These are phyloP conservation scores for Crithidia fasciculata DNA, from an alignment of 208 protist genomes.

Conservation along the genomic window DNA sequence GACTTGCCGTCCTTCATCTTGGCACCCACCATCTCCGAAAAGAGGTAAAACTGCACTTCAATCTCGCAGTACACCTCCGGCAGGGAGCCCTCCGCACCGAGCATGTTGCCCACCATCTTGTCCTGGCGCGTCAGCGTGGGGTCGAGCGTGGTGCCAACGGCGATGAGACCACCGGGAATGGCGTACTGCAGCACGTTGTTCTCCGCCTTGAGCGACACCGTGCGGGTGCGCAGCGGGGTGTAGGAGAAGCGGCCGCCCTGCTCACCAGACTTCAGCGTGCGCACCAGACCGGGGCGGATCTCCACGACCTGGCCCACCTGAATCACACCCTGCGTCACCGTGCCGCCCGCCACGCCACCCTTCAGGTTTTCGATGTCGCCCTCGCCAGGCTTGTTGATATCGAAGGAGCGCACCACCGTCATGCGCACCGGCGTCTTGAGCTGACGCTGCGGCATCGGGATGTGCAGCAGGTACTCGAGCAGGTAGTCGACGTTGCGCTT, in stretches of 20 bases:
- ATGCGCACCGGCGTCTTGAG: conserved; percentile 94
- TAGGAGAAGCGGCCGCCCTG: conserved; percentile 91
- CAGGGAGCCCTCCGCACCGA: conserved; percentile 87
- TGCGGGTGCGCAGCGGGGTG: conserved; percentile 95
- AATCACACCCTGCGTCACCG: conserved; percentile 98
- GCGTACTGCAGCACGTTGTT: conserved; percentile 99
- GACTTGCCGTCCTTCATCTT: conserved; percentile 68
- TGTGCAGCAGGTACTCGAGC: conserved; percentile 97
- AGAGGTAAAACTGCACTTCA: conserved; percentile 98
- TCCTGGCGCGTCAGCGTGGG: conserved; percentile 98
- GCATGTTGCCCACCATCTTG: conserved; percentile 97
- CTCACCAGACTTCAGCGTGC: conserved; percentile 71
- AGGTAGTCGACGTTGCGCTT: conserved; percentile 99
- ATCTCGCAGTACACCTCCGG: conserved; percentile 98
- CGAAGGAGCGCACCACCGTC: conserved; percentile 99
- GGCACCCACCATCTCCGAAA: conserved; percentile 95
- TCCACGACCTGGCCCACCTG: conserved; percentile 98
- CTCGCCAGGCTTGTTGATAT: conserved; percentile 99
- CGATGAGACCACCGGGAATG: conserved; percentile 99
- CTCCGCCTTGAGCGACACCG: conserved; percentile 97
- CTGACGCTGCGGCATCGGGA: conserved; percentile 97
- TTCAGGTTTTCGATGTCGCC: conserved; percentile 94
- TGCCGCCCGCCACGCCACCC: conserved; percentile 99
- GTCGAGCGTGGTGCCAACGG: conserved; percentile 99
- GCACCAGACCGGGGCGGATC: conserved; percentile 97